Conservation (phyloP, 2,329 filamentous ascomycete species). For the Fusarium papillatum region DNA sequence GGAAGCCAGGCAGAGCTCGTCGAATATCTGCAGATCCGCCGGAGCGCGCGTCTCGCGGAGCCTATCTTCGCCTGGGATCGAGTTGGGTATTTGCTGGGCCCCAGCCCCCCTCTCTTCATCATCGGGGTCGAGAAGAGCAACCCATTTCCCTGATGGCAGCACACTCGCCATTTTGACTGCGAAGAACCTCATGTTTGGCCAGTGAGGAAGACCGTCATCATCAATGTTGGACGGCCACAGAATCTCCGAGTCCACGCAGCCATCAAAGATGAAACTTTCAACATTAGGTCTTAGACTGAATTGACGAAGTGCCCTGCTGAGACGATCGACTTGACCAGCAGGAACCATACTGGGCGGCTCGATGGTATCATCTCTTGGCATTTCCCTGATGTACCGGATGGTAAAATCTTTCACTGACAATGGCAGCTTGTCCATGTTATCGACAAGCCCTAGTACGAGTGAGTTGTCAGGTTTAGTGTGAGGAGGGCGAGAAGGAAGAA, state of each 20-base stretch:
- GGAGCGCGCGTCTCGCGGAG: neutral
- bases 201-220: neutral
- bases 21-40: neutral
- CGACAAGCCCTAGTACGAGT: neutral
- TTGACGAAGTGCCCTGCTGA: neutral
- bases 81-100: neutral
- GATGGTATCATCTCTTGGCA: neutral
- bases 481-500: neutral
- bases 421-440: neutral
- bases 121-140: neutral
- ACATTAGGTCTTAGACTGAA: neutral
- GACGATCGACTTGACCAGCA: neutral
- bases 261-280: neutral
- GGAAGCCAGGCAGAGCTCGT: neutral
- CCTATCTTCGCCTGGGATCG: neutral
- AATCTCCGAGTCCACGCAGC: neutral
- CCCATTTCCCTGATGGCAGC: neutral
- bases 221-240: neutral
- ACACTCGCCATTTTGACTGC: neutral
- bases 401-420: neutral
- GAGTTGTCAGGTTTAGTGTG: neutral
- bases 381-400: neutral
- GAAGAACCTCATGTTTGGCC: neutral
- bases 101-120: neutral
- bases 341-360: neutral